Evolutionary conservation across 805 yeast species (phyloP), one percentile per base, ranked within the genome.

Genomic region (Nakazawaea populi): DNA sequence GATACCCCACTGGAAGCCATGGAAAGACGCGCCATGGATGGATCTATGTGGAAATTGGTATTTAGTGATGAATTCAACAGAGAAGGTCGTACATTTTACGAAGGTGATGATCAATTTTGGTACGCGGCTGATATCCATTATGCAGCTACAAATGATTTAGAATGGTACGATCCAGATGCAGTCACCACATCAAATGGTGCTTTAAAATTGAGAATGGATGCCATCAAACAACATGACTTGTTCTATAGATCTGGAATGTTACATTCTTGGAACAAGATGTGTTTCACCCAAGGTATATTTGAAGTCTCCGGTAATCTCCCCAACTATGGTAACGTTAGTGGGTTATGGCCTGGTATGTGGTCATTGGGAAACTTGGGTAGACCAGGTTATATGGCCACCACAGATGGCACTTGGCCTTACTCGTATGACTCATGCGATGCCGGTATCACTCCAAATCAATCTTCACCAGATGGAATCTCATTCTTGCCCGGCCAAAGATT

Each of bases 321-420:
- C 35, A 88, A 89, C 55, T 79, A 77, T 58, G 96, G 96, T 59
- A 72, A 80, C 51, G 75, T 84, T 32, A 73, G 85, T 4, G 98
- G 98, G 24, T 71, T 91, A 56, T 91, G 98, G 98, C 97, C 98
- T 1, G 98, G 97, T 74, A 59, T 89, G 52, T 91, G 97, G 97
- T 78, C 96, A 4, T 74, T 91, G 82, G 97, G 97, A 43, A 91
- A 91, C 62, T 73, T 91, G 56, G 98, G 87, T 30, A 80, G 97
- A 59, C 95, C 97, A 0, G 98, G 98, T 9, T 91, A 80, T 63
- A 69, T 81, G 71, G 89, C 96, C 5, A 74, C 92, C 4, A 82
- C 96, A 2, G 96, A 91, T 29, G 97, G 97, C 53, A 85, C 87
- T 30, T 91, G 98, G 98, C 97, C 98, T 4, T 91, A 90, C 61